phyloP scores from a whole-genome alignment of 441 rosid species.

The Macaranga tanarius region DNA sequence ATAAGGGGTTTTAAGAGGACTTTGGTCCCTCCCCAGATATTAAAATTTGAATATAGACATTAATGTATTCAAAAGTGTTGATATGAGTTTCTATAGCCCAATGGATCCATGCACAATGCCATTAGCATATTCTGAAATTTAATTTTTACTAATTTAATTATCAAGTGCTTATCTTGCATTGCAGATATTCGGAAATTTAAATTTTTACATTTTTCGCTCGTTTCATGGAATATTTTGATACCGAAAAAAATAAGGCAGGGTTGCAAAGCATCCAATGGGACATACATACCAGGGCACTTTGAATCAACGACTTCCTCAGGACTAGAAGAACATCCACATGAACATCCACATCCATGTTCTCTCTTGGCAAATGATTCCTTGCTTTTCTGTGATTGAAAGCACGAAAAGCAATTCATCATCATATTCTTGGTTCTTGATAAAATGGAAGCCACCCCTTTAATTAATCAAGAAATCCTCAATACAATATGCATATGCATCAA shows the following conservation, averaged over 20 bases:
- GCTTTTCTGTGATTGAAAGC: constrained; percentile 58
- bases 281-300: constrained; percentile 32
- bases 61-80: too few relatives aligned
- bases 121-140: background rate
- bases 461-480: background rate
- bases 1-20: too few relatives aligned
- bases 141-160: background rate
- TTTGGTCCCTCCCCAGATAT: too few relatives aligned
- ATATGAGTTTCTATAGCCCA: background rate
- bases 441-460: background rate
- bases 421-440: constrained; percentile 9
- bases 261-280: background rate
- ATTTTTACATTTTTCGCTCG: too few relatives aligned
- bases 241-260: too few relatives aligned
- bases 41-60: too few relatives aligned
- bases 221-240: too few relatives aligned
- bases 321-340: constrained; percentile 10
- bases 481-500: background rate
- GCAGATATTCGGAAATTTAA: too few relatives aligned
- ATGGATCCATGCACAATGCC: background rate
- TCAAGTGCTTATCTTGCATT: background rate
- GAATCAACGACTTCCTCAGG: constrained; percentile 16
- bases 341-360: constrained; percentile 23
- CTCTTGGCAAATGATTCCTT: constrained; percentile 33
- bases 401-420: constrained; percentile 77